Conservation (phyloP, 140 eudicot species). For the Cichorium intybus region DNA sequence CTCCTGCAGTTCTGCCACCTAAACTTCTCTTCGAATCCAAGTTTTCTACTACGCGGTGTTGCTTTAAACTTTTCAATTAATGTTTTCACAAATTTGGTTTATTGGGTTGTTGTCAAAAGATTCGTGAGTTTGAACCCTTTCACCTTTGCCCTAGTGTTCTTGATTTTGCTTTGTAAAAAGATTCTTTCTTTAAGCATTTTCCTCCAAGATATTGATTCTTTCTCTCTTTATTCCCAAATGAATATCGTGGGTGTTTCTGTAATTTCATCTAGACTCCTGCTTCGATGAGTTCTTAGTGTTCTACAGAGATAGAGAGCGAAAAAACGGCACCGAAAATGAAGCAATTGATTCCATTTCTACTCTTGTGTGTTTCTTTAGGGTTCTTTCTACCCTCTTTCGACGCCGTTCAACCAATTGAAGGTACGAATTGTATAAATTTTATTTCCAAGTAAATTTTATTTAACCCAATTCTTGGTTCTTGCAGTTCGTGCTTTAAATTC, state of each 20-base stretch:
- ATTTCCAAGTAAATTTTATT: slow-evolving; percentile 1
- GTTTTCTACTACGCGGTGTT: slow-evolving; percentile 34
- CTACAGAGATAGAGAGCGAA: background rate
- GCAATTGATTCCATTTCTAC: slow-evolving; percentile 34
- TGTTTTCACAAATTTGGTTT: background rate
- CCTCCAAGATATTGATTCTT: background rate
- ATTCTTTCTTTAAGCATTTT: slow-evolving; percentile 16
- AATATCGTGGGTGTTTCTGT: slow-evolving; percentile 21
- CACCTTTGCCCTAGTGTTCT: slow-evolving; percentile 2
- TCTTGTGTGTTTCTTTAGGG: slow-evolving; percentile 47
- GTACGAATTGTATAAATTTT: slow-evolving; percentile 28
- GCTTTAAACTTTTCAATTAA: background rate
- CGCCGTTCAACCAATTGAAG: slow-evolving; percentile 58
- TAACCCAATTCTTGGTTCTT: slow-evolving; percentile 23
- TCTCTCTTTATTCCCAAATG: slow-evolving; percentile 12
- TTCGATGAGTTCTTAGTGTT: slow-evolving; percentile 21
- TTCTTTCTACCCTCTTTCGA: slow-evolving; percentile 28
- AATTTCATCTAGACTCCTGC: background rate
- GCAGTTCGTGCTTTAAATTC: slow-evolving; percentile 69
- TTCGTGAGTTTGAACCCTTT: slow-evolving; percentile 6
- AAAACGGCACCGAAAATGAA: slow-evolving; percentile 35
- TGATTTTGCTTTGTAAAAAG: slow-evolving; percentile 20
- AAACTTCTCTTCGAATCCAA: slow-evolving; percentile 61
- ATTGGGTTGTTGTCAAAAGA: slow-evolving; percentile 16
- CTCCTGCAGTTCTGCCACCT: slow-evolving; percentile 29